phyloP scores from a whole-genome alignment of 129 eudicot genomes.

The Glebionis coronaria region DNA sequence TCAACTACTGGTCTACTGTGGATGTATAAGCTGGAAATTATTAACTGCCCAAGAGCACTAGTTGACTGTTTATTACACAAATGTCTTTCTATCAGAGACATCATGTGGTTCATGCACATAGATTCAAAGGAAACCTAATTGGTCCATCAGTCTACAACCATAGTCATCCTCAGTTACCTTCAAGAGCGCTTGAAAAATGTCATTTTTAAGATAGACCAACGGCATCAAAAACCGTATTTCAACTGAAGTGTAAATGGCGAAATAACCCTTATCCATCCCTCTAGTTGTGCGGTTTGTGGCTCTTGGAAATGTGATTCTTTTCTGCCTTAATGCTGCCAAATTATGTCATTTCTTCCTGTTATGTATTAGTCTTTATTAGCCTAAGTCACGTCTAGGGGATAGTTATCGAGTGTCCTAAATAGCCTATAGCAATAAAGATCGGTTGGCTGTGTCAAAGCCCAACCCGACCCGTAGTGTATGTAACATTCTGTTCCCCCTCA shows the following conservation, averaged over 20 bases:
- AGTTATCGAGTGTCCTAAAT: too few relatives aligned
- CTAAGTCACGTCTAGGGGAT: too few relatives aligned
- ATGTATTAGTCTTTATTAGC: too few relatives aligned
- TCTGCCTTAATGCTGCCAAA: slow-evolving; percentile 13
- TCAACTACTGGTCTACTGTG: too few relatives aligned
- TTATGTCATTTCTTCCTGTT: slow-evolving; percentile 48
- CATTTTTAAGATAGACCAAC: slow-evolving; percentile 19
- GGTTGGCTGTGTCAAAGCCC: too few relatives aligned
- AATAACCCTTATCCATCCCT: slow-evolving; percentile 27
- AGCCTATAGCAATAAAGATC: too few relatives aligned
- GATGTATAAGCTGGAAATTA: too few relatives aligned
- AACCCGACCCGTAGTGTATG: too few relatives aligned
- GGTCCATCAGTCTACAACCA: slow-evolving; percentile 30
- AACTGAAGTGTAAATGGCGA: slow-evolving; percentile 33
- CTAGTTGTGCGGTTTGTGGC: neutral
- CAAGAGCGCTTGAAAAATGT: slow-evolving; percentile 29
- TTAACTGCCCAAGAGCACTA: too few relatives aligned
- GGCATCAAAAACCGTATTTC: slow-evolving; percentile 26
- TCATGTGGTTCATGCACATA: slow-evolving; percentile 17
- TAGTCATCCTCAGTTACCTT: slow-evolving; percentile 40
- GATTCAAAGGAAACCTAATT: slow-evolving; percentile 34
- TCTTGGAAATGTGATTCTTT: slow-evolving; percentile 10
- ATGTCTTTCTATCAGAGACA: slow-evolving; percentile 13
- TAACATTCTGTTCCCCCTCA: too few relatives aligned
- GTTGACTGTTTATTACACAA: neutral